Base-by-base conservation (phyloP, 2,329 filamentous ascomycete species). In the Harringtonia aguacate region DNA sequence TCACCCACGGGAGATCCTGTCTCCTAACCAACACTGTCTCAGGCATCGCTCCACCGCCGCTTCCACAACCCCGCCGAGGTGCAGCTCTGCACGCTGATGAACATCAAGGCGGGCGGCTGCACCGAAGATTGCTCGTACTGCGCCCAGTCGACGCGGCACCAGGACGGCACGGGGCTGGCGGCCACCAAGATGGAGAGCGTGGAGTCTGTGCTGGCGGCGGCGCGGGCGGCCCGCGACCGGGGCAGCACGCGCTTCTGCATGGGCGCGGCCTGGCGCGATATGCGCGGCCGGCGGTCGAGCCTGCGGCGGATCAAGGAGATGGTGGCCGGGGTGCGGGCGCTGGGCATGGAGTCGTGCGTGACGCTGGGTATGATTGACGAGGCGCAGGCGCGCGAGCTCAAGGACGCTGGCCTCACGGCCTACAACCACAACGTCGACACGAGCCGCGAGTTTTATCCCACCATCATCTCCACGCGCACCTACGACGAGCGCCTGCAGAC, bases 381-480 rank as follows among this genome's bases (percentile, higher is more conserved):
- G 7, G 69, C 72, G 52, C 87, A 94, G 68, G 88, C 88, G 24
- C 75, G 76, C 56, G 84, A 92, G 65, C 73, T 95, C 51, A 88
- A 87, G 59, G 78, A 79, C 2, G 88, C 87, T 0, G 88, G 88
- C 0, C 65, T 95, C 55, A 94, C 88, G 15, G 88, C 88, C 1
- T 94, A 95, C 65, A 95, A 95, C 66, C 88, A 95, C 71, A 95
- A 95, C 59, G 73, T 95, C 51, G 88, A 95, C 64, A 95, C 88
- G 1, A 87, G 81, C 45, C 76, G 88, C 53, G 88, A 94, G 66
- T 87, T 87, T 62, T 94, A 95, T 58, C 86, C 88, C 0, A 81
- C 73, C 33, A 75, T 95, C 55, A 94, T 95, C 62, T 84, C 86
- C 1, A 94, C 88, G 0, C 73, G 88, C 31, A 81, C 77, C 8